A percentile compares a stretch with the other conserved stretches of the same genome.
These are phyloP conservation scores for Phaeophleospora eucalypticola DNA, from an alignment of 2,329 filamentous ascomycete genomes.

Conservation along the genomic window DNA sequence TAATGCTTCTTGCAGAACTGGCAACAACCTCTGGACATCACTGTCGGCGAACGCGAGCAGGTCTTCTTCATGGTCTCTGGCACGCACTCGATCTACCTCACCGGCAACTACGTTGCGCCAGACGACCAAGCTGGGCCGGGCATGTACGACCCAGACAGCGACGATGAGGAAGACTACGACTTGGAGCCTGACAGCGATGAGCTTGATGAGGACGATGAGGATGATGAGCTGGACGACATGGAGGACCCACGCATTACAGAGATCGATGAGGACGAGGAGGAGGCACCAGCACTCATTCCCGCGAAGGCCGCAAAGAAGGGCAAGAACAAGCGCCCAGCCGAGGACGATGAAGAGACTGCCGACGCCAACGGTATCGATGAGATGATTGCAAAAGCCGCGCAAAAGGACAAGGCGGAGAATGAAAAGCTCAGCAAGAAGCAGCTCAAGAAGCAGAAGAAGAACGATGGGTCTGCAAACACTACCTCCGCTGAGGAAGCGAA, in stretches of 20 bases:
- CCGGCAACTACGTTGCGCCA: slow-evolving; percentile 88
- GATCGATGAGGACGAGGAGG: slow-evolving; percentile 56
- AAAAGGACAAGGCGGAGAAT: slow-evolving; percentile 50
- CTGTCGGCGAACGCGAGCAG: slow-evolving; percentile 79
- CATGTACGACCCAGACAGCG: slow-evolving; percentile 58
- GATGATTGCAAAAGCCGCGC: slow-evolving; percentile 70
- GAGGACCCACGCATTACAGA: slow-evolving; percentile 24
- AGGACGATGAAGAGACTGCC: slow-evolving; percentile 58
- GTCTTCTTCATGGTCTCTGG: slow-evolving; percentile 90
- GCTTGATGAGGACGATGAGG: slow-evolving; percentile 51
- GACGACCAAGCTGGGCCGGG: slow-evolving; percentile 60
- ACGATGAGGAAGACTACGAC: slow-evolving; percentile 67
- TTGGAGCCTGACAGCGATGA: slow-evolving; percentile 76
- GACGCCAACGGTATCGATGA: slow-evolving; percentile 70
- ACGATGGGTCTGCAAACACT: slow-evolving; percentile 80
- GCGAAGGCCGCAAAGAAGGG: slow-evolving; percentile 65
- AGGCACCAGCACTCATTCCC: slow-evolving; percentile 53
- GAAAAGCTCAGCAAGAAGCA: slow-evolving; percentile 94
- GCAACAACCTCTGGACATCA: slow-evolving; percentile 93
- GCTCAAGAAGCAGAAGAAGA: slow-evolving; percentile 97
- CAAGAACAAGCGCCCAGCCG: slow-evolving; percentile 92
- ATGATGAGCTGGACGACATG: slow-evolving; percentile 28
- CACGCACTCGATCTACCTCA: slow-evolving; percentile 85
- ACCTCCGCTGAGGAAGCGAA: slow-evolving; percentile 45
- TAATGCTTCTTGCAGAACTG: slow-evolving; percentile 63